Evolutionary conservation across 164 flowering plant genomes (phyloP).

Genomic region (Aristolochia contorta): DNA sequence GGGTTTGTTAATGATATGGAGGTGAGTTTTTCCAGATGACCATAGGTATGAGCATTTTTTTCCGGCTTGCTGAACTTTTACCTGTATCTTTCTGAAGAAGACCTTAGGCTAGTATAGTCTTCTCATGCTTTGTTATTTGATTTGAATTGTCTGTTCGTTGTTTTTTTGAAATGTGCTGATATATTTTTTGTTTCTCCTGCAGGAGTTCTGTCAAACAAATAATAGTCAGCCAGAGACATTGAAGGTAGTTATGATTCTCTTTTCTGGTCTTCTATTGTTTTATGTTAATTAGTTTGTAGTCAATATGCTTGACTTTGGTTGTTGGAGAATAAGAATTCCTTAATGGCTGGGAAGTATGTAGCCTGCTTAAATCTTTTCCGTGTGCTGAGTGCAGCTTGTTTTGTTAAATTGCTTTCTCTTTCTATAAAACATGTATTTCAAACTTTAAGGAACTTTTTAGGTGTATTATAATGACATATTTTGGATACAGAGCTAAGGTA

Average conservation of each 20-base stretch:
- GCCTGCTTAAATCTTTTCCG: no score
- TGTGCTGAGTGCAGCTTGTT: no score
- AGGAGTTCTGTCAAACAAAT: constrained; percentile 45
- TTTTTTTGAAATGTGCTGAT: neutral
- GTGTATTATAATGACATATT: no score
- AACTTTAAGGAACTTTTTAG: no score
- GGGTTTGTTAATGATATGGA: constrained; percentile 78
- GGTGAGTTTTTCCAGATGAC: constrained; percentile 29
- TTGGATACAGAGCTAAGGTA: no score
- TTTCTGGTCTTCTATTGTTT: neutral
- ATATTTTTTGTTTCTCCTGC: constrained; percentile 7
- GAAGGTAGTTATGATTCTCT: constrained; percentile 28
- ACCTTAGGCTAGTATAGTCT: neutral
- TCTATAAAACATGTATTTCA: no score
- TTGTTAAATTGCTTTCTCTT: no score
- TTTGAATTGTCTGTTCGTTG: neutral
- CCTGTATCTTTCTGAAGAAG: neutral
- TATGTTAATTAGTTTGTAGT: neutral
- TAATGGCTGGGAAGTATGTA: no score
- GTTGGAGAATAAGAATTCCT: neutral
- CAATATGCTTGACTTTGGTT: neutral
- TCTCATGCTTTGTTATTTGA: neutral
- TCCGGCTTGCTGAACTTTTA: no score
- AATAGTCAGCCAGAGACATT: constrained; percentile 34
- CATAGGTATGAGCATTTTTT: neutral